Evolutionary conservation across 2,329 filamentous ascomycete species (phyloP), one percentile per base, ranked within the genome.

Genomic region (Botrytis galanthina): DNA sequence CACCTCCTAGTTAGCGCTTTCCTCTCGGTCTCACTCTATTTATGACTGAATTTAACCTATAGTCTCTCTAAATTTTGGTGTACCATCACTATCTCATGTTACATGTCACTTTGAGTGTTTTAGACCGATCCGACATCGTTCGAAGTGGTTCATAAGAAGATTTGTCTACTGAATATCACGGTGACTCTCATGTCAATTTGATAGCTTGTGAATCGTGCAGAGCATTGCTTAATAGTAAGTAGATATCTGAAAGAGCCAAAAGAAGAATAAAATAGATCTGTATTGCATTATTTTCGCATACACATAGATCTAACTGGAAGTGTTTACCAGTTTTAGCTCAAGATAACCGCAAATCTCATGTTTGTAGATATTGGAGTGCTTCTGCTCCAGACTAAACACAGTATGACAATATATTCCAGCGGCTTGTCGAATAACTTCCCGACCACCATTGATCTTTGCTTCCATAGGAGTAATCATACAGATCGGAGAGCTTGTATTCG

Each of bases 191-290:
- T 7, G 16, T 46, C 1, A 64, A 39, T 10, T 22, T 32, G 10
- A 32, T 32, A 29, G 20, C 8, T 32, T 4, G 20, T 32, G 1
- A 46, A 10, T 6, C 22, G 29, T 29, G 8, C 14, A 12, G 0
- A 22, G 2, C 2, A 4, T 32, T 0, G 1, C 5, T 44, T 4
- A 8, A 20, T 26, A 22, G 4, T 1, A 22, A 8, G 14, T 20
- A 14, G 3, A 12, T 22, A 46, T 8, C 6, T 12, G 0, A 14
- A 2, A 3, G 29, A 29, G 8, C 4, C 8, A 29, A n/a, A n/a
- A 14, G 1, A 42, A 9, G 10, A 1, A 10, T 6, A n/a, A 4
- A 54, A 16, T 2, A 16, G 48, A 51, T 14, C 4, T 26, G 0
- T 2, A 12, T 12, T 4, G 0, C 1, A 42, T 12, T 42, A 51